Percentiles rank a stretch among this genome's conserved stretches.
phyloP scores from a whole-genome alignment of 2,329 filamentous ascomycete genomes.

The Hypoxylon sp. region DNA sequence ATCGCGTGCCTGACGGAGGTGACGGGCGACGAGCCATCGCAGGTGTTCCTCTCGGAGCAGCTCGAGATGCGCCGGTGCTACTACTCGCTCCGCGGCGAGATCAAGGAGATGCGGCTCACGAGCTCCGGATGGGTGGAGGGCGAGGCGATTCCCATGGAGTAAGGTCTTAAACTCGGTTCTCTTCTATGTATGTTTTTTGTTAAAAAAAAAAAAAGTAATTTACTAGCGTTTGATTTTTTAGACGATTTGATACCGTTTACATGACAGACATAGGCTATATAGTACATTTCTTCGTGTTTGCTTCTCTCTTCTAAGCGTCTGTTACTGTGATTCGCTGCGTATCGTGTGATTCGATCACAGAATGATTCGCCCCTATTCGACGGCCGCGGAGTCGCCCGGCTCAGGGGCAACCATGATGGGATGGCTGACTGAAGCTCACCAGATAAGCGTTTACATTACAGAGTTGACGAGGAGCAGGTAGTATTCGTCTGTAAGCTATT shows the following conservation, averaged over 20 bases:
- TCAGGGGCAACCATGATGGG: not conserved
- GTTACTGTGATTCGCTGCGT: too few relatives aligned
- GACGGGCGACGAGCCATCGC: conserved; percentile 10
- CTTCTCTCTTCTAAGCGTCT: too few relatives aligned
- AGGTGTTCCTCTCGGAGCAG: conserved; percentile 9
- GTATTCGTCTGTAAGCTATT: not conserved
- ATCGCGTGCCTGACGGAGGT: conserved; percentile 34
- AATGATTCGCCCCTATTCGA: too few relatives aligned
- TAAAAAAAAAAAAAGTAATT: conserved; percentile 16
- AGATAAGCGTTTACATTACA: too few relatives aligned
- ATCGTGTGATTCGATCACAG: too few relatives aligned
- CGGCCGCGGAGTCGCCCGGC: too few relatives aligned
- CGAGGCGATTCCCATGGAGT: conserved; percentile 22
- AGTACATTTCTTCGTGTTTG: not conserved
- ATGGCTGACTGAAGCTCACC: not conserved
- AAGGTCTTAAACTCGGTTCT: not conserved
- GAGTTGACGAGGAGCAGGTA: not conserved
- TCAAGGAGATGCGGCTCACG: conserved; percentile 28
- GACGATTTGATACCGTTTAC: too few relatives aligned
- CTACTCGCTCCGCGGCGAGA: conserved; percentile 26
- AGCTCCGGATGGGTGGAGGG: conserved; percentile 27
- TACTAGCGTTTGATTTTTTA: not conserved
- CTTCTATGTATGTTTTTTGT: not conserved
- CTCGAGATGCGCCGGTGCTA: conserved; percentile 35
- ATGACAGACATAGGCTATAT: not conserved